These are phyloP conservation scores for Coemansia furcata DNA, from an alignment of 192 early-diverging fungal genomes.

Conservation along the genomic window DNA sequence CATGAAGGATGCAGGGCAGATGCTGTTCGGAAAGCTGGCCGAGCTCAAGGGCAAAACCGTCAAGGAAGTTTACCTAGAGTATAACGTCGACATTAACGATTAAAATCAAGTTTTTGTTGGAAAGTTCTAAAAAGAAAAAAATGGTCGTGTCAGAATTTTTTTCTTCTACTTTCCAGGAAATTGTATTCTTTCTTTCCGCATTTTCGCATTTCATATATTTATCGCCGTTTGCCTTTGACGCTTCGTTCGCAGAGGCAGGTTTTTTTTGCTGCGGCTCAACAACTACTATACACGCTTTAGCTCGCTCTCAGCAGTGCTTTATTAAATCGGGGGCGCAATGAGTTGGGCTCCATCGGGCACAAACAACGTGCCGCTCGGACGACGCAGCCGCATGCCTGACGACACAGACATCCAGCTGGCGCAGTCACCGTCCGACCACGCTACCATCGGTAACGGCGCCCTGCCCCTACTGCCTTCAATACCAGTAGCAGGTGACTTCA, in stretches of 20 bases:
- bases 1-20: constrained; percentile 46
- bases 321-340: constrained; percentile 13
- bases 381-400: constrained; percentile 20
- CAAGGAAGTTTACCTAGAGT: constrained; percentile 42
- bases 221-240: neutral
- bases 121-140: neutral
- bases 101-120: neutral
- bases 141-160: neutral
- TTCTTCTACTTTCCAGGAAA: constrained; percentile 2
- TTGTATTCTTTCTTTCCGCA: neutral
- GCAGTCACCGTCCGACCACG: neutral
- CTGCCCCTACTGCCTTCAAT: neutral
- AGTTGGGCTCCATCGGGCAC: constrained; percentile 50
- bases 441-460: neutral
- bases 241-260: neutral
- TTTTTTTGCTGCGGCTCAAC: neutral
- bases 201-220: neutral
- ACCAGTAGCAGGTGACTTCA: constrained; percentile 3
- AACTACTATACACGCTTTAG: neutral
- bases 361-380: constrained; percentile 50
- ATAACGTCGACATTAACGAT: constrained; percentile 23
- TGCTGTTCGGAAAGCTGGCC: constrained; percentile 50
- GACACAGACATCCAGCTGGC: neutral
- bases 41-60: constrained; percentile 44
- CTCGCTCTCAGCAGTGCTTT: neutral